These are phyloP conservation scores for Cryptococcus depauperatus DNA, from an alignment of 1,284 basidiomycete species.

Conservation along the genomic window DNA sequence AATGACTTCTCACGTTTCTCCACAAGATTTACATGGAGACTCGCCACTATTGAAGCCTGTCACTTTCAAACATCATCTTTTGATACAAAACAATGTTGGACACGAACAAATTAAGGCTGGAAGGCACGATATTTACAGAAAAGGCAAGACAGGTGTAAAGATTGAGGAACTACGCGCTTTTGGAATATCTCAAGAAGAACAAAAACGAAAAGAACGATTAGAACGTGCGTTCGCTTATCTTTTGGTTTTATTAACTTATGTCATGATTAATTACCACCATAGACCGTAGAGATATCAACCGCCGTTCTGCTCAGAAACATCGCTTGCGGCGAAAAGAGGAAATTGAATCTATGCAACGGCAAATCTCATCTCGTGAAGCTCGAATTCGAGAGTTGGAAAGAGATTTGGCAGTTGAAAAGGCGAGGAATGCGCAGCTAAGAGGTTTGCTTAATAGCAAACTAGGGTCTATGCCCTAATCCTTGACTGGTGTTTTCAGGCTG, in stretches of 20 bases:
- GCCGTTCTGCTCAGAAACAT: constrained; percentile 32
- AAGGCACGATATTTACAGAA: too few relatives aligned
- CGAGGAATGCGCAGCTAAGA: constrained; percentile 21
- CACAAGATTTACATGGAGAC: not conserved
- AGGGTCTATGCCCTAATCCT: too few relatives aligned
- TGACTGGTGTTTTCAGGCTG: too few relatives aligned
- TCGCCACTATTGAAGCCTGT: too few relatives aligned
- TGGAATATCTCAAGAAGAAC: constrained; percentile 1
- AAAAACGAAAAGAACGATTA: not conserved
- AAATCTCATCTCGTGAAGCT: constrained; percentile 15
- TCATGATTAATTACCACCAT: not conserved
- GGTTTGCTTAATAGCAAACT: constrained; percentile 40
- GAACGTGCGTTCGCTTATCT: not conserved
- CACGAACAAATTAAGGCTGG: too few relatives aligned
- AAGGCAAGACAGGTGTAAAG: too few relatives aligned
- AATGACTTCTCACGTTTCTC: too few relatives aligned
- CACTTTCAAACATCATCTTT: too few relatives aligned
- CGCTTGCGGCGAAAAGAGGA: constrained; percentile 25
- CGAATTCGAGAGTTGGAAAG: constrained; percentile 17
- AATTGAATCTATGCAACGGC: constrained; percentile 13
- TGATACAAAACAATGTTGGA: too few relatives aligned
- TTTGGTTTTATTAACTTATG: not conserved
- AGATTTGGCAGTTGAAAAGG: constrained; percentile 27
- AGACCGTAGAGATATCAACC: constrained; percentile 32
- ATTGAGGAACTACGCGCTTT: too few relatives aligned